These are phyloP conservation scores for Phoenix dactylifera DNA, from an alignment of 176 grass and related monocot genomes.

Conservation along the genomic window DNA sequence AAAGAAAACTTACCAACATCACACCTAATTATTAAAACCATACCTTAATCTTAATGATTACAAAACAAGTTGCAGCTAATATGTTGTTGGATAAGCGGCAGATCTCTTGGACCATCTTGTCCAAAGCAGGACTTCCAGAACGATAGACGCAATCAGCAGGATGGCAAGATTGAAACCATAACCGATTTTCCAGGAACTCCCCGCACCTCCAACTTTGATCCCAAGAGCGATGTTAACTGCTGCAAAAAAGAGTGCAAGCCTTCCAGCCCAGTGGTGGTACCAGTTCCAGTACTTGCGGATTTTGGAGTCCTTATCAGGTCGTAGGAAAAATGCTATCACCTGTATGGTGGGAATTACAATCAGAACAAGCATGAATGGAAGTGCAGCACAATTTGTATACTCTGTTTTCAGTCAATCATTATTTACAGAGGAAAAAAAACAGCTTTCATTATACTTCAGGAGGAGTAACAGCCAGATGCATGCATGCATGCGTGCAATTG, in stretches of 20 bases:
- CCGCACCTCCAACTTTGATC: slow-evolving; percentile 56
- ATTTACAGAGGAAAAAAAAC: no score
- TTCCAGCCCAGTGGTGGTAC: slow-evolving; percentile 81
- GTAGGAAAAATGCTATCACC: slow-evolving; percentile 60
- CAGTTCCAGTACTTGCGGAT: slow-evolving; percentile 83
- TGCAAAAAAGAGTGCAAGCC: slow-evolving; percentile 72
- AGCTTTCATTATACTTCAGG: no score
- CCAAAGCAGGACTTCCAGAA: slow-evolving; percentile 70
- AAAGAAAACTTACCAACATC: no score
- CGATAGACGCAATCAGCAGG: slow-evolving; percentile 38
- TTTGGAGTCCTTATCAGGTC: slow-evolving; percentile 63
- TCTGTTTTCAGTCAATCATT: no score
- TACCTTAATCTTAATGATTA: no score
- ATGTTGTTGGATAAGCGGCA: slow-evolving; percentile 31
- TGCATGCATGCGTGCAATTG: no score
- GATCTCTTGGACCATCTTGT: slow-evolving; percentile 67
- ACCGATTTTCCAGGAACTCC: slow-evolving; percentile 70
- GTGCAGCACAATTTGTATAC: no score
- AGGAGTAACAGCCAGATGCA: no score
- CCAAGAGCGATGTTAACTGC: slow-evolving; percentile 82
- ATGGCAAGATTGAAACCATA: slow-evolving; percentile 79
- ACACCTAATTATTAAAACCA: no score
- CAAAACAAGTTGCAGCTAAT: slow-evolving; percentile 18
- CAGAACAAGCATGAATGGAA: no score
- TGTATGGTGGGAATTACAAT: slow-evolving; percentile 5